These are phyloP conservation scores for Colletotrichum endophyticum DNA, from an alignment of 2,329 filamentous ascomycete species.

Conservation along the genomic window DNA sequence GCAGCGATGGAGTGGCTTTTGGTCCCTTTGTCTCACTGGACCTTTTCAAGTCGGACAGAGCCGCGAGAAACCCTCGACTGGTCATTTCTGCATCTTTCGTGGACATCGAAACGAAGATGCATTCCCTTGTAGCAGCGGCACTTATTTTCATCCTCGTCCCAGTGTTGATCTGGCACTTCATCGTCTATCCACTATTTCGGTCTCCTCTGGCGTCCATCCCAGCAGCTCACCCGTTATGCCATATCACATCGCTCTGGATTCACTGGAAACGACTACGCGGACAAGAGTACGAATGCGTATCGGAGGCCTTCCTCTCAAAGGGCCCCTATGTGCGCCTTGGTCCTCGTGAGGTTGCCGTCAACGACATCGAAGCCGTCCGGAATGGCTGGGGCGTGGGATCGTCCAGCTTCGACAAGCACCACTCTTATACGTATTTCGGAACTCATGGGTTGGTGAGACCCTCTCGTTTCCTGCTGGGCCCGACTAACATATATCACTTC, in stretches of 20 bases:
- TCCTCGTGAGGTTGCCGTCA: background rate
- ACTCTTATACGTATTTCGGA: background rate
- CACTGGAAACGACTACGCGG: background rate
- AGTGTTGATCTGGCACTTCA: background rate
- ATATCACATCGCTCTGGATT: background rate
- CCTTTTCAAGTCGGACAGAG: background rate
- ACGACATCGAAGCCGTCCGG: background rate
- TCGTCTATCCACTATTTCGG: background rate
- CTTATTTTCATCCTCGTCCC: background rate
- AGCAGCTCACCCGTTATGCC: background rate
- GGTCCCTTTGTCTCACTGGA: background rate
- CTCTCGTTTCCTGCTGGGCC: fast-evolving
- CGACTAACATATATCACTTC: background rate
- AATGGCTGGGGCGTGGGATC: background rate
- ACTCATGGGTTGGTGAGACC: background rate
- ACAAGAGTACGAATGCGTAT: background rate
- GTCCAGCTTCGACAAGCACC: background rate
- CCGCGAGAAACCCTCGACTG: background rate
- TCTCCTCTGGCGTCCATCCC: background rate
- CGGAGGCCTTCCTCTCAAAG: background rate
- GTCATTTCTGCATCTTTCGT: background rate
- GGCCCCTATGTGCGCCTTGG: background rate
- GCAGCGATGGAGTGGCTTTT: background rate
- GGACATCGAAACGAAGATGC: background rate
- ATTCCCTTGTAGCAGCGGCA: background rate